These are phyloP conservation scores for Chlamydomonas applanata DNA, from an alignment of 139 green algal genomes.

Conservation along the genomic window DNA sequence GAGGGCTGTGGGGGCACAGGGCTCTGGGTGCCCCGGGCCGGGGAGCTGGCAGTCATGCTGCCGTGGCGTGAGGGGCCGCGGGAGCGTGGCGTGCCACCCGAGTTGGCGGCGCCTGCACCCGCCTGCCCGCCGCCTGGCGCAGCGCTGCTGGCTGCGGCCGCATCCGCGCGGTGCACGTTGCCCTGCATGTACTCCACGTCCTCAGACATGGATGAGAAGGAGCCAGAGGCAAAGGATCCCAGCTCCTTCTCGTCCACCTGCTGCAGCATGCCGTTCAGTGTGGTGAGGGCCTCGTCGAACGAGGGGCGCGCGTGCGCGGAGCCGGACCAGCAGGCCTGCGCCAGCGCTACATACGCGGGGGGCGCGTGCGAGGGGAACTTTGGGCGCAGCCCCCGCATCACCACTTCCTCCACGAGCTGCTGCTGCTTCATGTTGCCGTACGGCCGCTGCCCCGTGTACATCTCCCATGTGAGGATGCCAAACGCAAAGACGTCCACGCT, in stretches of 20 bases:
- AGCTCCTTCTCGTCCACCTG: constrained; percentile 30
- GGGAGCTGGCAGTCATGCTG: no score
- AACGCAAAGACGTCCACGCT: constrained; percentile 57
- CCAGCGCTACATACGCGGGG: constrained; percentile 37
- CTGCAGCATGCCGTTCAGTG: constrained; percentile 38
- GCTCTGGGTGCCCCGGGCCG: no score
- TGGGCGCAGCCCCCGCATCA: constrained; percentile 57
- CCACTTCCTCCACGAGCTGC: constrained; percentile 49
- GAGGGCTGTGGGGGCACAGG: no score
- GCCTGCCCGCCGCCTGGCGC: no score
- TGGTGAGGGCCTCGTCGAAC: constrained; percentile 46
- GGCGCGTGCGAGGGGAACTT: constrained; percentile 47
- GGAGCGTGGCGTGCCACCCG: no score
- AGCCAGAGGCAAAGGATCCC: constrained; percentile 21
- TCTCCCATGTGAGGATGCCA: constrained; percentile 54
- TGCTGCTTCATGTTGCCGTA: constrained; percentile 63
- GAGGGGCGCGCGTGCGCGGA: constrained; percentile 33
- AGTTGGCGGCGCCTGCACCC: no score
- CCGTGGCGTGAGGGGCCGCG: no score
- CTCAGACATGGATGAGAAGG: constrained; percentile 28
- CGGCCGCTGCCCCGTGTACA: constrained; percentile 41
- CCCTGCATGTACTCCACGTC: constrained; percentile 36
- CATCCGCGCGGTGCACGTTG: not conserved
- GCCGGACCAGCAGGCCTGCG: constrained; percentile 45
- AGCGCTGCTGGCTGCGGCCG: no score